A percentile compares a stretch with the other conserved stretches of the same genome.
phyloP scores from a whole-genome alignment of 2,329 filamentous ascomycete species.

The Immersiporthe knoxdaviesiana region DNA sequence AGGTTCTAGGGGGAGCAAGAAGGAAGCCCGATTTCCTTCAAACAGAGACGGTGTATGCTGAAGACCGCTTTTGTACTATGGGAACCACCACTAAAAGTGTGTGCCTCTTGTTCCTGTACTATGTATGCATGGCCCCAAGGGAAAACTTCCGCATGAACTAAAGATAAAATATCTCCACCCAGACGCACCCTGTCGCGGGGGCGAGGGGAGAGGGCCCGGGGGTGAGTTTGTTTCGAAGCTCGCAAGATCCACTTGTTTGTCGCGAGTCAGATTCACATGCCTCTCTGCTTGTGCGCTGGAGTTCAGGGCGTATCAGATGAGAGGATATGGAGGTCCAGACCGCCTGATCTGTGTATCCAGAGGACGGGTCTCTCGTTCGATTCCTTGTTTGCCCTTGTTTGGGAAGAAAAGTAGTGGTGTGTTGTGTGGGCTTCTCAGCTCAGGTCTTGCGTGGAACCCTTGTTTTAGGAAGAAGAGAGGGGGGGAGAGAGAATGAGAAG shows the following conservation, averaged over 20 bases:
- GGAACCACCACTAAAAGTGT: too few relatives aligned
- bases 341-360: not conserved
- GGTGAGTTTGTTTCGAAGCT: slow-evolving; percentile 21
- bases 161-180: slow-evolving; percentile 3
- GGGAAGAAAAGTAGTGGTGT: not conserved
- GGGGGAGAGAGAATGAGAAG: not conserved
- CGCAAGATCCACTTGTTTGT: slow-evolving; percentile 10
- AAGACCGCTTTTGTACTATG: not conserved
- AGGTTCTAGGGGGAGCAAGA: too few relatives aligned
- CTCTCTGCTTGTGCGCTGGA: not conserved
- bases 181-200: not conserved
- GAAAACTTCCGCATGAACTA: not conserved
- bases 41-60: not conserved
- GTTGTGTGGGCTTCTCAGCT: not conserved
- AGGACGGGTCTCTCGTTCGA: not conserved
- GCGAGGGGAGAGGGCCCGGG: not conserved
- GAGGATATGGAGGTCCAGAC: not conserved
- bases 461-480: not conserved
- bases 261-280: slow-evolving; percentile 26
- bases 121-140: slow-evolving; percentile 1
- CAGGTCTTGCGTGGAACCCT: not conserved
- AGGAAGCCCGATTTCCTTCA: not conserved
- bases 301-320: slow-evolving; percentile 15
- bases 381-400: not conserved
- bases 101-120: not conserved